Evolutionary conservation across 306 rosid genomes (phyloP).

Genomic region (Pyrus communis): DNA sequence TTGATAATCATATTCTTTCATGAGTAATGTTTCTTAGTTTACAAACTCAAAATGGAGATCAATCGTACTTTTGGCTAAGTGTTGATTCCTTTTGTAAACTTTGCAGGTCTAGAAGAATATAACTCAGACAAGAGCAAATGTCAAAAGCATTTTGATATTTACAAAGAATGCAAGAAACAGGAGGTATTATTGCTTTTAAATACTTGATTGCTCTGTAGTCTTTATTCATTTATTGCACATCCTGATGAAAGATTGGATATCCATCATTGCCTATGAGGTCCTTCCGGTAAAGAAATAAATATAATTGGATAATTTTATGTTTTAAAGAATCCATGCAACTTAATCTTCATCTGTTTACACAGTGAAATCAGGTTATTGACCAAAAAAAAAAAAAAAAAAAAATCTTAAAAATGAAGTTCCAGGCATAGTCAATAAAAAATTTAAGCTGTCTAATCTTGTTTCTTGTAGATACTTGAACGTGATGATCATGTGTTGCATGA

Average conservation of each 20-base stretch:
- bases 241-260: not conserved
- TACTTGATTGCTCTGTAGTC: conserved; percentile 1
- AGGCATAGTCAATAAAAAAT: not conserved
- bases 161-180: conserved; percentile 94
- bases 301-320: not conserved
- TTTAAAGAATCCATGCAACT: not conserved
- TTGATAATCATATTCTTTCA: not conserved
- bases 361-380: no score
- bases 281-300: not conserved
- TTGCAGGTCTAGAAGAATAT: conserved; percentile 72
- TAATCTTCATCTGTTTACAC: not conserved
- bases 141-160: conserved; percentile 78
- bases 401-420: no score
- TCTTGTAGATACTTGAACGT: not conserved
- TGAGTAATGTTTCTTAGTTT: not conserved
- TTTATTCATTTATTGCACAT: not conserved
- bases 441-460: not conserved
- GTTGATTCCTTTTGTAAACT: not conserved
- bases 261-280: not conserved
- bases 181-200: conserved; percentile 47
- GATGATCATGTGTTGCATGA: not conserved
- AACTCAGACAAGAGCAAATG: conserved; percentile 74
- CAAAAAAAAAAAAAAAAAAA: no score
- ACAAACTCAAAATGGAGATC: not conserved
- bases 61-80: no score